Conservation (phyloP, 805 yeast genomes). For the Starmera amethionina region DNA sequence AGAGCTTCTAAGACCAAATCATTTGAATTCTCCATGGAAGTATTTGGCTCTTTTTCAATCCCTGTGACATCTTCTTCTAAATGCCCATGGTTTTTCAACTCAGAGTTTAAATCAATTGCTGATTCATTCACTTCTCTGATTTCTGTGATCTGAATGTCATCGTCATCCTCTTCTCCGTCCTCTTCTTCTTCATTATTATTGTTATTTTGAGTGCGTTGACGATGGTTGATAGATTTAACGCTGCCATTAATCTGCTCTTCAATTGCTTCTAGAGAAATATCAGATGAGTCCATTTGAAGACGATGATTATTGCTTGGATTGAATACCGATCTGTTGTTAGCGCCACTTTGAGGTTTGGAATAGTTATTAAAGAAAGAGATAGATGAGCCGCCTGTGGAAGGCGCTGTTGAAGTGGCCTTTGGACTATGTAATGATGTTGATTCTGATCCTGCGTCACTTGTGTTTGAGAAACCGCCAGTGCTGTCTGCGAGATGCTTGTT, state of each 20-base stretch:
- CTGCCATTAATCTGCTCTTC: no score
- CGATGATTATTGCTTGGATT: no score
- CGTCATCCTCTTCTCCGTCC: conserved; percentile 22
- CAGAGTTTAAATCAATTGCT: neutral
- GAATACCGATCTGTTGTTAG: neutral
- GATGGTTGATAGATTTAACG: no score
- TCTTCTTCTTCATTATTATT: neutral
- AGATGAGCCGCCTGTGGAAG: conserved; percentile 6
- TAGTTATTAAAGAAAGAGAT: conserved; percentile 1
- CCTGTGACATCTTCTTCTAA: neutral
- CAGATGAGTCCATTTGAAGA: no score
- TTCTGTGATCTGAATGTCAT: conserved; percentile 33
- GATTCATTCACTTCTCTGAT: conserved; percentile 18
- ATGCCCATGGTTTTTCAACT: neutral
- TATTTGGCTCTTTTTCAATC: neutral
- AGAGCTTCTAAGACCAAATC: conserved; percentile 30
- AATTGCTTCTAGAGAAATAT: no score
- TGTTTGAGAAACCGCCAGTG: neutral
- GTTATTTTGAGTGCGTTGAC: neutral
- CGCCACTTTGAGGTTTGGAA: neutral
- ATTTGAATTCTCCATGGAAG: neutral
- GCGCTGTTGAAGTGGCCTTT: conserved; percentile 3
- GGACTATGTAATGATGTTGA: conserved; percentile 1
- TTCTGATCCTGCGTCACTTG: conserved; percentile 1
- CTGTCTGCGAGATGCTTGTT: neutral